Evolutionary conservation across 2,329 filamentous ascomycete species (phyloP).

Genomic region (Exophiala sideris): DNA sequence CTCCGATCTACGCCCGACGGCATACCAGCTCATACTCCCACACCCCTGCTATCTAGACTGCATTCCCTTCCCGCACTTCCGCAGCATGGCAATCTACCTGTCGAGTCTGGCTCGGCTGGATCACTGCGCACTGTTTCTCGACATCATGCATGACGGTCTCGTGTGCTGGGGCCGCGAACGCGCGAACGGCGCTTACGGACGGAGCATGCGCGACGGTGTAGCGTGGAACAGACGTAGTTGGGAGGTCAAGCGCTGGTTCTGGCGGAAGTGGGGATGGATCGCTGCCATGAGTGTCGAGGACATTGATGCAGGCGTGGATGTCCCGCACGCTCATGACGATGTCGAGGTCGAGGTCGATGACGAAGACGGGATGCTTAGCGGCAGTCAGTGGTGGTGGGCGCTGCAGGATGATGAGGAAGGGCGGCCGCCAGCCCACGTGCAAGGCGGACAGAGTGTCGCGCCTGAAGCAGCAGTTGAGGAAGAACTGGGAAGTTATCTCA

Average conservation of each 20-base stretch:
- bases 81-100: conserved; percentile 21
- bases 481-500: conserved; percentile 15
- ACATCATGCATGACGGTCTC: conserved; percentile 36
- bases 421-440: not conserved
- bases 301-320: conserved; percentile 30
- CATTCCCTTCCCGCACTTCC: conserved; percentile 23
- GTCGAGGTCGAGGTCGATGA: conserved; percentile 25
- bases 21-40: conserved; percentile 17
- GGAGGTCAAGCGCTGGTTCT: conserved; percentile 46
- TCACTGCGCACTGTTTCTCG: conserved; percentile 38
- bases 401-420: conserved; percentile 10
- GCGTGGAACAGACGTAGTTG: conserved; percentile 47
- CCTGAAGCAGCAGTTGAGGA: conserved; percentile 1
- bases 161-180: conserved; percentile 38
- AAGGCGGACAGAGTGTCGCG: not conserved
- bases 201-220: conserved; percentile 33
- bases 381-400: conserved; percentile 22
- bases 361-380: conserved; percentile 19
- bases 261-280: conserved; percentile 41
- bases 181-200: conserved; percentile 25
- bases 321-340: conserved; percentile 21
- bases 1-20: conserved; percentile 15
- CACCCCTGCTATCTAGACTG: conserved; percentile 23
- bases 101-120: conserved; percentile 29
- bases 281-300: conserved; percentile 39